A percentile compares a stretch with the other conserved stretches of the same genome.
These are phyloP conservation scores for Hygrocybe punicea DNA, from an alignment of 768 basidiomycete species.

Conservation along the genomic window DNA sequence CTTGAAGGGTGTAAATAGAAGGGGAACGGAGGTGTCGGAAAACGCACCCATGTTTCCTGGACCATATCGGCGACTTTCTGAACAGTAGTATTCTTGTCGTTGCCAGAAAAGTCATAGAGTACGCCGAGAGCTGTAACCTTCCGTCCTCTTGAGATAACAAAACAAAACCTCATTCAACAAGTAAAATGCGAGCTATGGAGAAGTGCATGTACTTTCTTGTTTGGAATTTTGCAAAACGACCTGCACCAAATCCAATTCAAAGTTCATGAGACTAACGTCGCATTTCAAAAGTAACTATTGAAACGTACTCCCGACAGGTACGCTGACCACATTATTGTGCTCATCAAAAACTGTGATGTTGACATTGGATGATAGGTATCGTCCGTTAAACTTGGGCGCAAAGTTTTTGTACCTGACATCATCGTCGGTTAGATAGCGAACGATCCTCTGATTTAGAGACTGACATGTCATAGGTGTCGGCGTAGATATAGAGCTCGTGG, in stretches of 20 bases:
- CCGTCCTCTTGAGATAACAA: constrained; percentile 45
- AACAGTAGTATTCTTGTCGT: constrained; percentile 68
- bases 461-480: constrained; percentile 63
- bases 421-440: neutral
- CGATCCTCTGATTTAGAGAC: constrained; percentile 11
- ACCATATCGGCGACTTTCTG: constrained; percentile 73
- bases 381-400: constrained; percentile 59
- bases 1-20: neutral
- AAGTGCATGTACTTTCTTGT: constrained; percentile 56
- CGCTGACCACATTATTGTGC: constrained; percentile 34
- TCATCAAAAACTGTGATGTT: constrained; percentile 69
- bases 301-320: constrained; percentile 38
- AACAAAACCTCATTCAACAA: constrained; percentile 2
- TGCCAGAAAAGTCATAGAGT: constrained; percentile 71
- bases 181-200: neutral
- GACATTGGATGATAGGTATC: constrained; percentile 81
- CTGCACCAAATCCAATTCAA: constrained; percentile 26
- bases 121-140: constrained; percentile 79
- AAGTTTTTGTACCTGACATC: constrained; percentile 57
- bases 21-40: neutral
- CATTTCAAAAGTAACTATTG: neutral
- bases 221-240: constrained; percentile 66
- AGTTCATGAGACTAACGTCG: no score
- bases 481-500: constrained; percentile 80
- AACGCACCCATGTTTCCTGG: constrained; percentile 67